Evolutionary conservation across 2,329 filamentous ascomycete genomes (phyloP).

Genomic region (Hymenoscyphus scutula): DNA sequence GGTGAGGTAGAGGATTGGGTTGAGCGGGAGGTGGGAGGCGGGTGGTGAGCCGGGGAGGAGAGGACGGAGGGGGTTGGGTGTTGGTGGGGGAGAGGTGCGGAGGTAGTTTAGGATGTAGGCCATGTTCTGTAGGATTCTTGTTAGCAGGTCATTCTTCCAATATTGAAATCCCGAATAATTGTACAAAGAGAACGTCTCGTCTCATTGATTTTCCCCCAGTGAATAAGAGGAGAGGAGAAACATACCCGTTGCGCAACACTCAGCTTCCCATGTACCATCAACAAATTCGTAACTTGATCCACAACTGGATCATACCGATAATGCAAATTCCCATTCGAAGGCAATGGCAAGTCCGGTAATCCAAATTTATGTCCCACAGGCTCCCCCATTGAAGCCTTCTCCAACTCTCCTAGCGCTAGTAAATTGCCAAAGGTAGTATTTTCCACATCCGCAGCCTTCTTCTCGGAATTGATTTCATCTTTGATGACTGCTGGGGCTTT

Average conservation of each 20-base stretch:
- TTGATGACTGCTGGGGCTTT: slow-evolving; percentile 67
- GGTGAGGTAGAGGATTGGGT: slow-evolving; percentile 86
- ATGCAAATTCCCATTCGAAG: slow-evolving; percentile 63
- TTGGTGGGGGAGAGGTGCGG: slow-evolving; percentile 78
- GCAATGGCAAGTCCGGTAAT: slow-evolving; percentile 65
- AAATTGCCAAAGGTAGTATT: slow-evolving; percentile 35
- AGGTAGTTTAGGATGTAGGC: slow-evolving; percentile 77
- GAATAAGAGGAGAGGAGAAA: slow-evolving; percentile 21
- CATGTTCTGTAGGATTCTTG: slow-evolving; percentile 64
- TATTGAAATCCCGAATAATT: not conserved
- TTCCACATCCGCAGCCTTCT: slow-evolving; percentile 30
- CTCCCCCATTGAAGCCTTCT: slow-evolving; percentile 30
- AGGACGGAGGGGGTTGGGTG: slow-evolving; percentile 66
- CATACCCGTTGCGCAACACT: slow-evolving; percentile 81
- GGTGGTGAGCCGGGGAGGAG: slow-evolving; percentile 77
- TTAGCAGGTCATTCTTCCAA: not conserved
- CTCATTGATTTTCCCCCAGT: no score
- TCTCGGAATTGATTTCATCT: slow-evolving; percentile 46
- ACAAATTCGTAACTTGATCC: slow-evolving; percentile 80
- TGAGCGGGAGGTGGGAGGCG: slow-evolving; percentile 75
- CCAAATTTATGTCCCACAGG: slow-evolving; percentile 60
- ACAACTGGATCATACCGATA: slow-evolving; percentile 83
- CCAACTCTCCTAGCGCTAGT: slow-evolving; percentile 33
- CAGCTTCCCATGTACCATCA: slow-evolving; percentile 92
- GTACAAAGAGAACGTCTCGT: not conserved